Conservation (phyloP, 371 early-diverging fungal genomes). For the Rhizopus delemar region DNA sequence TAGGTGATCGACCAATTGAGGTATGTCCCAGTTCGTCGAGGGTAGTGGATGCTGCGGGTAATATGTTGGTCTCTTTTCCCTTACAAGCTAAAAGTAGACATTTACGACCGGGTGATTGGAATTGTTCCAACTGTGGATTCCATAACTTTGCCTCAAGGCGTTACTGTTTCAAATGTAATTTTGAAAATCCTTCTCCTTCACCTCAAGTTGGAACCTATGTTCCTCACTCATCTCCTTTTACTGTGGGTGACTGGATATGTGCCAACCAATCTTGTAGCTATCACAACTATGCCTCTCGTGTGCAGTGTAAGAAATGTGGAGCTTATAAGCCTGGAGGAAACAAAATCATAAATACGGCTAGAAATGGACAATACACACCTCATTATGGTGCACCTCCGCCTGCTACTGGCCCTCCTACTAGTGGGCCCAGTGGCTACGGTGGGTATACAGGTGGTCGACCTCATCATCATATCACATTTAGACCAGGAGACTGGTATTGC, state of each 20-base stretch:
- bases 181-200: conserved; percentile 48
- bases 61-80: conserved; percentile 62
- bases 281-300: conserved; percentile 59
- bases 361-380: not conserved
- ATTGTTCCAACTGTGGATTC: conserved; percentile 71
- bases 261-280: conserved; percentile 55
- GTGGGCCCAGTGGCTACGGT: conserved; percentile 13
- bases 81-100: conserved; percentile 44
- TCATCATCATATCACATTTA: conserved; percentile 41
- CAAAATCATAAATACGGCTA: not conserved
- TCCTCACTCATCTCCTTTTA: conserved; percentile 24
- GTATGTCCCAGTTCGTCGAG: conserved; percentile 65
- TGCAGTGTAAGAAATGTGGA: conserved; percentile 46
- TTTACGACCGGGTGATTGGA: conserved; percentile 75
- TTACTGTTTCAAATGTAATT: conserved; percentile 71
- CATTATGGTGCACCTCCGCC: conserved; percentile 13
- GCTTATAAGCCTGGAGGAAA: conserved; percentile 25
- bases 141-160: conserved; percentile 76
- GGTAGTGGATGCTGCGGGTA: conserved; percentile 57
- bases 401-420: conserved; percentile 7
- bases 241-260: conserved; percentile 56
- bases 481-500: conserved; percentile 78
- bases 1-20: conserved; percentile 69
- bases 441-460: conserved; percentile 25
- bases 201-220: conserved; percentile 25